Percentiles rank a stretch among this genome's conserved stretches.
These are phyloP conservation scores for Leccinum sublutescens DNA, from an alignment of 768 basidiomycete species.

Conservation along the genomic window DNA sequence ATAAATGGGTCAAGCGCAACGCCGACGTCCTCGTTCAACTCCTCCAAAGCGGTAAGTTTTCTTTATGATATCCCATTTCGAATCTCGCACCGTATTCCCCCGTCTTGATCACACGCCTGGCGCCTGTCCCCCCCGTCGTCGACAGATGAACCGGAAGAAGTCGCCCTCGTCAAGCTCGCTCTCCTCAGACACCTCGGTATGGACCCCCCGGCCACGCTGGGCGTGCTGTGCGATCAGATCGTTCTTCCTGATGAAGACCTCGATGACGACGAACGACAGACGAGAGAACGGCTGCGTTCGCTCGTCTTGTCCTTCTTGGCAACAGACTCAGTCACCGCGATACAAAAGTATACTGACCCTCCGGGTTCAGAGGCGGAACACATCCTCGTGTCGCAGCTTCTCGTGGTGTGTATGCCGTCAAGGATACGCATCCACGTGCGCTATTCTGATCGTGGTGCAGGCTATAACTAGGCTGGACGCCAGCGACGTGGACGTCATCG, in stretches of 20 bases:
- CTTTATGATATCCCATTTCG: background rate
- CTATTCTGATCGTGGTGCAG: conserved; percentile 32
- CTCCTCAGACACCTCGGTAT: conserved; percentile 62
- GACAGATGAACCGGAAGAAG: conserved; percentile 65
- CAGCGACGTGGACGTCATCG: conserved; percentile 44
- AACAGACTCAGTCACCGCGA: conserved; percentile 46
- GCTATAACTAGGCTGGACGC: conserved; percentile 46
- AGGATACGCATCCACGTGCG: background rate
- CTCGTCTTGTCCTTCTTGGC: conserved; percentile 62
- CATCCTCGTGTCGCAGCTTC: conserved; percentile 45
- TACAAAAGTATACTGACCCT: conserved; percentile 44
- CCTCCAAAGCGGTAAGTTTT: conserved; percentile 64
- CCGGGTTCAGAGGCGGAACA: conserved; percentile 46
- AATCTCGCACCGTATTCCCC: conserved; percentile 4
- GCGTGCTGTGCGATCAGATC: conserved; percentile 70
- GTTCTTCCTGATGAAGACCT: conserved; percentile 46
- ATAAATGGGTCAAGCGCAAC: conserved; percentile 65
- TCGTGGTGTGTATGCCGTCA: conserved; percentile 41
- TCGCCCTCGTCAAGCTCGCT: conserved; percentile 57
- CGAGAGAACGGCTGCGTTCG: conserved; percentile 54
- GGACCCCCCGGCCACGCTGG: conserved; percentile 57
- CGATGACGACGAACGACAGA: conserved; percentile 58
- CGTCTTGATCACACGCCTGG: conserved; percentile 22
- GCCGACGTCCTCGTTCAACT: conserved; percentile 75
- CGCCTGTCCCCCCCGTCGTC: conserved; percentile 13